A percentile compares a stretch with the other conserved stretches of the same genome.
phyloP scores from a whole-genome alignment of 1,139 yeast genomes.

The Candida frijolesensis region DNA sequence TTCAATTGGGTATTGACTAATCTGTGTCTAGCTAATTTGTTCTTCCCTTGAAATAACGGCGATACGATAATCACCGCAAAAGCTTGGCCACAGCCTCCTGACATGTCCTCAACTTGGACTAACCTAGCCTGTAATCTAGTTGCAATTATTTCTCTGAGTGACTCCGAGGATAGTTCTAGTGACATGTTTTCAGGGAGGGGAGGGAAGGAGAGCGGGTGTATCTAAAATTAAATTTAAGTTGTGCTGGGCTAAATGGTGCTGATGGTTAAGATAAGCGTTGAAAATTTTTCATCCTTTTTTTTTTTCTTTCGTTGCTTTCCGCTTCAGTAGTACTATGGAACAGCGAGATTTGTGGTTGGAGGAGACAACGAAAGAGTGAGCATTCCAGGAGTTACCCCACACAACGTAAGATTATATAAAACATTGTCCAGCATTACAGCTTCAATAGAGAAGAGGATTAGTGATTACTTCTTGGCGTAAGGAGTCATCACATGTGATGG shows the following conservation, averaged over 20 bases:
- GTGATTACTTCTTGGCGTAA: no score
- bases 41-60: conserved; percentile 69
- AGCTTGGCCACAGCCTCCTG: conserved; percentile 89
- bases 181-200: conserved; percentile 16
- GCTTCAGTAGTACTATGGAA: no score
- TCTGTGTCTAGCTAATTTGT: conserved; percentile 83
- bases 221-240: neutral
- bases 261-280: no score
- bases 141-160: conserved; percentile 47
- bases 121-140: conserved; percentile 54
- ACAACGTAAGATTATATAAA: no score
- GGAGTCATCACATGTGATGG: no score
- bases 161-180: conserved; percentile 46
- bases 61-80: conserved; percentile 87
- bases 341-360: no score
- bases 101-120: conserved; percentile 69
- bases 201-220: neutral
- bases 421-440: no score
- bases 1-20: conserved; percentile 77
- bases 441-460: no score
- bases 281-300: no score
- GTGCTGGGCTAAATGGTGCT: neutral
- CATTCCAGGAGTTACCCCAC: no score
- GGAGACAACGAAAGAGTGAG: no score
- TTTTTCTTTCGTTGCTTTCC: no score